Evolutionary conservation across 495 filamentous ascomycete genomes (phyloP), one percentile per base, ranked within the genome.

Genomic region (Penicillium manginii): DNA sequence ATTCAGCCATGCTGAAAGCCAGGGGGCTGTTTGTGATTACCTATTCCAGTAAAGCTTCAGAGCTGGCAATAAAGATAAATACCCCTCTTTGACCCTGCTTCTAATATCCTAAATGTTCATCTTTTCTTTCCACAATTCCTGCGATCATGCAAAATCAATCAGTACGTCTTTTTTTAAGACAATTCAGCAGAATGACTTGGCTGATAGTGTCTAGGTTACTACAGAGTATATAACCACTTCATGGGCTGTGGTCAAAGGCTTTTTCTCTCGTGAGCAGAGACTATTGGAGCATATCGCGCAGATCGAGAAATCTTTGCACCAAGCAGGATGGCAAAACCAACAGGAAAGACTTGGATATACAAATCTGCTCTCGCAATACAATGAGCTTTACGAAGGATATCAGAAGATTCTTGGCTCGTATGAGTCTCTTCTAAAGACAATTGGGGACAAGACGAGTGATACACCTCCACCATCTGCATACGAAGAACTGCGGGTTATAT

Each of bases 241-340:
- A 7, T 42, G 39, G 39, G n/a, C 39, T 42, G 39, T 42, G 39
- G 39, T 42, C 7, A 14, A 17, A 42, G 39, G 39, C n/a, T 42
- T 42, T 14, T 42, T 42, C n/a, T 14, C 39, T 42, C 39, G 39
- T 17, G 39, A 42, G n/a, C 39, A 42, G 15, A 14, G 15, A 4
- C 39, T 42, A 5, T 4, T 42, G 4, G 39, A 42, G 39, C 39
- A 42, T n/a, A 42, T 42, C 6, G 4, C 39, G 14, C 39, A 17
- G 4, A 7, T 42, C 14, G 39, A 42, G n/a, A 42, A 42, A 42
- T 14, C 39, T 5, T n/a, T 42, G 14, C 39, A 42, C 39, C 39
- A 42, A 42, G 39, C 39, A 17, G 39, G 39, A 7, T 42, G 39
- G 39, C 39, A 42, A n/a, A 42, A 42, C n/a, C 39, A 42, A n/a